Evolutionary conservation across 2,329 filamentous ascomycete genomes (phyloP).

Genomic region (Neofusicoccum sp.): DNA sequence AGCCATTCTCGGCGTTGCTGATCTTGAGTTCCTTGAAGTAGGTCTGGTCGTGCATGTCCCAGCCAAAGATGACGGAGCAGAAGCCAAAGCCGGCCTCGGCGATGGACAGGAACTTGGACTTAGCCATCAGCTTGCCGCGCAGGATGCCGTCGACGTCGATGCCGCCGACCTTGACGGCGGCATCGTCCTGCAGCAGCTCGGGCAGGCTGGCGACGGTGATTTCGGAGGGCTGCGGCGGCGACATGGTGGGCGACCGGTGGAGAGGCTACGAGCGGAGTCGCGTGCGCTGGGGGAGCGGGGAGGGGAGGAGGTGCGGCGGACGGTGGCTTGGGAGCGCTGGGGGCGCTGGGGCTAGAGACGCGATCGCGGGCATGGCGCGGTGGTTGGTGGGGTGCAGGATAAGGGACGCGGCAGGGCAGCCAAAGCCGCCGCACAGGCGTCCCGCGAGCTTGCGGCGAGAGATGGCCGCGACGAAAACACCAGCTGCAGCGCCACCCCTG

Average conservation of each 20-base stretch:
- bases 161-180: constrained; percentile 81
- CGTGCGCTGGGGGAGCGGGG: background rate
- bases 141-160: constrained; percentile 84
- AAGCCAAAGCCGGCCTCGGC: constrained; percentile 83
- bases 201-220: constrained; percentile 66
- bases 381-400: background rate
- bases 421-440: background rate
- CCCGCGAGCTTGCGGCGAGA: background rate
- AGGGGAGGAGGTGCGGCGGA: background rate
- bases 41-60: constrained; percentile 95
- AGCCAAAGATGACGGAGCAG: constrained; percentile 91
- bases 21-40: constrained; percentile 83
- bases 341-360: background rate
- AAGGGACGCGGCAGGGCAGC: background rate
- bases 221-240: constrained; percentile 28
- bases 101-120: constrained; percentile 87
- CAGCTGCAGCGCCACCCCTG: background rate
- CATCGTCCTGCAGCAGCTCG: constrained; percentile 66
- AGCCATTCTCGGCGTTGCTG: constrained; percentile 88
- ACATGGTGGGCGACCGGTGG: constrained; percentile 24
- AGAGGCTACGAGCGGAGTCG: constrained; percentile 4
- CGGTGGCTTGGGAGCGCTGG: background rate
- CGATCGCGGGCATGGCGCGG: background rate
- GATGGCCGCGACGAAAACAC: background rate
- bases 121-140: constrained; percentile 86